Conservation (phyloP, 768 basidiomycete species). For the Russula sp. region DNA sequence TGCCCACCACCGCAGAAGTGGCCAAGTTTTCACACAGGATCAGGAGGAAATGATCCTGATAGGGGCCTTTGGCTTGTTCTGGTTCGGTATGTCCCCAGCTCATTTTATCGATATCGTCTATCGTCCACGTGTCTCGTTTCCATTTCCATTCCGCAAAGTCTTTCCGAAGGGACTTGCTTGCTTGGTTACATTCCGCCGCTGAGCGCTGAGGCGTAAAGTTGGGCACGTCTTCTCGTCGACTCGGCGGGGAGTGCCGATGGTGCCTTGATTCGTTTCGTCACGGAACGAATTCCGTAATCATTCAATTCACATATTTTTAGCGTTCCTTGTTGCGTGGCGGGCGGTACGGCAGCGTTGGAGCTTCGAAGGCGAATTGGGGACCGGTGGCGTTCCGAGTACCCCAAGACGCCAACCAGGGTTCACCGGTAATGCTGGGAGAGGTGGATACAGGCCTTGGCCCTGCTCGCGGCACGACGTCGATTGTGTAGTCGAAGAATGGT, state of each 20-base stretch:
- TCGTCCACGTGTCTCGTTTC: not conserved
- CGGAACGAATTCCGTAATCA: not conserved
- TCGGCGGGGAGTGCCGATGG: not conserved
- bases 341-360: constrained; percentile 26
- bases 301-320: constrained; percentile 23
- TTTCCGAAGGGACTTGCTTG: not conserved
- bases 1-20: constrained; percentile 57
- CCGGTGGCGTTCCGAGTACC: constrained; percentile 18
- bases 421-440: constrained; percentile 2
- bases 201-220: not conserved
- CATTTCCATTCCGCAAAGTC: not conserved
- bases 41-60: constrained; percentile 74
- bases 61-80: constrained; percentile 62
- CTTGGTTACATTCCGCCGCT: too few species aligned
- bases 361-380: constrained; percentile 14
- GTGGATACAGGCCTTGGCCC: constrained; percentile 29
- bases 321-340: constrained; percentile 37
- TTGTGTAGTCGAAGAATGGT: constrained; percentile 69
- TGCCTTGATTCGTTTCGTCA: too few species aligned
- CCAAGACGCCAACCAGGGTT: constrained; percentile 19
- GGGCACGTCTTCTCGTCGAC: not conserved
- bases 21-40: constrained; percentile 53
- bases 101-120: not conserved
- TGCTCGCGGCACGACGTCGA: constrained; percentile 52
- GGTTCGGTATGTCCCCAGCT: constrained; percentile 51